These are phyloP conservation scores for Rhizoctonia solani DNA, from an alignment of 1,284 basidiomycete genomes.

Conservation along the genomic window DNA sequence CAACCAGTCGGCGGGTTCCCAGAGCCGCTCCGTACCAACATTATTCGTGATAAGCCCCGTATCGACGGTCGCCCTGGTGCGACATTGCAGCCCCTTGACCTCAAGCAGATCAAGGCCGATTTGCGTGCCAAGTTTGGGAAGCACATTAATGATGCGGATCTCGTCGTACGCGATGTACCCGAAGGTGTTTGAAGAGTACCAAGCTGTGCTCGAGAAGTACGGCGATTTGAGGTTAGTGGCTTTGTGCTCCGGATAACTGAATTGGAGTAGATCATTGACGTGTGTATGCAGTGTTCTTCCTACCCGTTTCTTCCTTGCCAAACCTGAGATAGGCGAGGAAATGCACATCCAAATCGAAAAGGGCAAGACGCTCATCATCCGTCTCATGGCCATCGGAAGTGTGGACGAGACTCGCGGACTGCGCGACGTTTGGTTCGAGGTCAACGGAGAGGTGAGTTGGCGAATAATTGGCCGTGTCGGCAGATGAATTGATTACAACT, in stretches of 20 bases:
- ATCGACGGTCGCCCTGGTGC: slow-evolving; percentile 94
- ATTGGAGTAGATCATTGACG: not conserved
- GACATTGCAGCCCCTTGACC: slow-evolving; percentile 85
- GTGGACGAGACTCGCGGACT: slow-evolving; percentile 89
- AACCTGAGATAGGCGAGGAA: slow-evolving; percentile 91
- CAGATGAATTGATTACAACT: slow-evolving; percentile 20
- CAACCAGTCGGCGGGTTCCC: slow-evolving; percentile 98
- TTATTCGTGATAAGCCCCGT: slow-evolving; percentile 92
- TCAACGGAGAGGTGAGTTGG: slow-evolving; percentile 82
- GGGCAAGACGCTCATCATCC: slow-evolving; percentile 96
- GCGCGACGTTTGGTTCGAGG: slow-evolving; percentile 98
- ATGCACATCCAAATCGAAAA: slow-evolving; percentile 97
- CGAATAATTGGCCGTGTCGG: not conserved
- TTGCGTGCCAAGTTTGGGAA: slow-evolving; percentile 93
- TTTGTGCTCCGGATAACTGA: slow-evolving; percentile 32
- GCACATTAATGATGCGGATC: slow-evolving; percentile 90
- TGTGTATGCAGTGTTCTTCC: slow-evolving; percentile 71
- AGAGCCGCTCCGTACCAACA: slow-evolving; percentile 87
- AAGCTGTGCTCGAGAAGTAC: slow-evolving; percentile 91
- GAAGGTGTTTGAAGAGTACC: slow-evolving; percentile 98
- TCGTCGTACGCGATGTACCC: slow-evolving; percentile 97
- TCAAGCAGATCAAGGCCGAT: slow-evolving; percentile 94
- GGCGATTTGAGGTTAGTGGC: slow-evolving; percentile 83
- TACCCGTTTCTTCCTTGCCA: slow-evolving; percentile 96
- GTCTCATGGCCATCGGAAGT: slow-evolving; percentile 92